Evolutionary conservation across 176 grass and related monocot genomes (phyloP), one percentile per base, ranked within the genome.

Genomic region (Oryza rufipogon): DNA sequence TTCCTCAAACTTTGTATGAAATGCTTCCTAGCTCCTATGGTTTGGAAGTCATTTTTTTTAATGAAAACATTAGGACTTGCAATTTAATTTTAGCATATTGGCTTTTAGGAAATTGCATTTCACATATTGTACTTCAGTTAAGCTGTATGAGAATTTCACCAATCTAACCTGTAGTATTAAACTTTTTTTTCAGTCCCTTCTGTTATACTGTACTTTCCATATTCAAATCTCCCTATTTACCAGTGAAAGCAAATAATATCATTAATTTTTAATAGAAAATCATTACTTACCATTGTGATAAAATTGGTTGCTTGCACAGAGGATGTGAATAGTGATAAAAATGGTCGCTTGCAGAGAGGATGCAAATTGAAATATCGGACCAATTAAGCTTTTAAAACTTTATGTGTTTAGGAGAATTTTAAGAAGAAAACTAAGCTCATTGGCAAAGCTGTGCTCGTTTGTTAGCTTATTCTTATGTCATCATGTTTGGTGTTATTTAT

Each of bases 381-480:
- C 39, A 11, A 19, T 71, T 71, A 22, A 15, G 75, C 49, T 15
- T 49, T 42, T 81, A 48, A 64, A 49, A 32, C 39, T 0, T 20
- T 73, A 39, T 30, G 42, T 7, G 45, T 66, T 51, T 41, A 14
- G 1, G 23, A 72, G 34, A n/a, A 66, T 83, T 45, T 88, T 78
- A 19, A 20, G 51, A 39, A 22, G 17, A 78, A 32, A 65, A 28
- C 11, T 36, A 52, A 52, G 28, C 28, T 64, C 12, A 26, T 72
- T 72, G 9, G 4, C 42, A 54, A 60, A 60, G 44, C 26, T 75
- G 10, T 19, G 25, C 39, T 77, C 2, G 23, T 88, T 72, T 73
- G n/a, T 44, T 79, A n/a, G 45, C 75, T 66, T 78, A 65, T 73
- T 66, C 58, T 19, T 71, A 64, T 44, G 73, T 46, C 54, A 48